phyloP scores from a whole-genome alignment of 192 early-diverging fungal genomes.

The Coemansia sp. region DNA sequence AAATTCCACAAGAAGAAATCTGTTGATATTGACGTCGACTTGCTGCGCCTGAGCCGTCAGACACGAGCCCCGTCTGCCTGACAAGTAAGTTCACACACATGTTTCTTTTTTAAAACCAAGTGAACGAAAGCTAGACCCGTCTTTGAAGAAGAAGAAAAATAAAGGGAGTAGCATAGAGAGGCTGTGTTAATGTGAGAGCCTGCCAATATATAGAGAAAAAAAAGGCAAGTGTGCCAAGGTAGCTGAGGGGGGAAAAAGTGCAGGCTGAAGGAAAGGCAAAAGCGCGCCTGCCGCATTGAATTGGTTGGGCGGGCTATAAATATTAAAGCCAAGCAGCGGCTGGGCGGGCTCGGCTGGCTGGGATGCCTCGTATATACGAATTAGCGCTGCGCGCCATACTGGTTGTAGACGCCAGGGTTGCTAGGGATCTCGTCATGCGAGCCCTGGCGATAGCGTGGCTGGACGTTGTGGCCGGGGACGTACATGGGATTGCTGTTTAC shows the following conservation, averaged over 20 bases:
- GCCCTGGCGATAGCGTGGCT: constrained; percentile 43
- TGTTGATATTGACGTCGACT: constrained; percentile 70
- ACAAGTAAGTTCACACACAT: neutral
- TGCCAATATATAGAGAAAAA: constrained; percentile 8
- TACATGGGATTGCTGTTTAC: constrained; percentile 18
- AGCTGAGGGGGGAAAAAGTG: constrained; percentile 5
- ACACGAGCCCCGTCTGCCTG: neutral
- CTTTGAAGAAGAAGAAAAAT: neutral
- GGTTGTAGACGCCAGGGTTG: constrained; percentile 23
- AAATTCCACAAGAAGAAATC: constrained; percentile 75
- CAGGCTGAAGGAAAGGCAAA: constrained; percentile 1
- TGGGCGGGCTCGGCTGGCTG: neutral
- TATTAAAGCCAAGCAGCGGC: neutral
- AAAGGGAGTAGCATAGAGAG: neutral
- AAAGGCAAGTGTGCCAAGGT: neutral
- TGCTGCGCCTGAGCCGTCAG: constrained; percentile 57
- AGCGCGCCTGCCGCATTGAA: neutral
- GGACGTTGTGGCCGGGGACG: constrained; percentile 13
- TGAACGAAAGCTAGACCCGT: neutral
- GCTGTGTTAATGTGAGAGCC: neutral
- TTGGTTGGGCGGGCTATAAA: neutral
- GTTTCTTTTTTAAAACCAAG: neutral
- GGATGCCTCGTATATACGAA: neutral
- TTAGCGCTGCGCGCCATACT: constrained; percentile 35
- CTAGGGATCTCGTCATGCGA: constrained; percentile 36